Percentiles rank a stretch among this genome's conserved stretches.
Evolutionary conservation across 352 stramenopile species (phyloP).

Genomic region (Pythium sp.): DNA sequence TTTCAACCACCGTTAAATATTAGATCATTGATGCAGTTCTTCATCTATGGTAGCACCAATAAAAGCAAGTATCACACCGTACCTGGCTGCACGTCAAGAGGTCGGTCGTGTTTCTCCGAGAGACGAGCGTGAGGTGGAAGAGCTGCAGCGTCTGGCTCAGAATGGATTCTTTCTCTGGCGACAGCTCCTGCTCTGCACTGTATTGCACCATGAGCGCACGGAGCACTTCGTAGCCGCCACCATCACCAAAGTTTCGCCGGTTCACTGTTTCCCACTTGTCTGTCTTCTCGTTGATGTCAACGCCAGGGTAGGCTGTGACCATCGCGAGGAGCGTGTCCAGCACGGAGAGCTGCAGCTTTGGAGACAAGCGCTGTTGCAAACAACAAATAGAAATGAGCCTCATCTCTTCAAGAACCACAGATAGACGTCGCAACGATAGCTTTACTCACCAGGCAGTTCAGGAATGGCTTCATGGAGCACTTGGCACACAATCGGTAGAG

Average conservation of each 20-base stretch:
- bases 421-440: not conserved
- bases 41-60: too few relatives aligned
- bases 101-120: slow-evolving; percentile 49
- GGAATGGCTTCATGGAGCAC: slow-evolving; percentile 80
- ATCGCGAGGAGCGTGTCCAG: slow-evolving; percentile 68
- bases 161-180: slow-evolving; percentile 32
- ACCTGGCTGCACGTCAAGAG: slow-evolving; percentile 49
- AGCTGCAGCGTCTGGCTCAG: slow-evolving; percentile 51
- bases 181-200: slow-evolving; percentile 24
- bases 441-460: slow-evolving; percentile 56
- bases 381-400: not conserved
- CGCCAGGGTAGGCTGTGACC: slow-evolving; percentile 45
- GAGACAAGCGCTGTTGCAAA: slow-evolving; percentile 40
- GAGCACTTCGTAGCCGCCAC: slow-evolving; percentile 68
- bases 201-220: slow-evolving; percentile 67
- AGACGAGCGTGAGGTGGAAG: slow-evolving; percentile 65
- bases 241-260: slow-evolving; percentile 69
- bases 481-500: slow-evolving; percentile 80
- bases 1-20: not conserved
- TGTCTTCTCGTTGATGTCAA: slow-evolving; percentile 52
- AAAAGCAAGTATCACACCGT: not conserved
- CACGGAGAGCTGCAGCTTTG: slow-evolving; percentile 46
- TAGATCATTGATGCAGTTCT: not conserved
- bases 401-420: not conserved
- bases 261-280: slow-evolving; percentile 79